phyloP scores from a whole-genome alignment of 345 rosid species.

The Mallotus nudiflorus region DNA sequence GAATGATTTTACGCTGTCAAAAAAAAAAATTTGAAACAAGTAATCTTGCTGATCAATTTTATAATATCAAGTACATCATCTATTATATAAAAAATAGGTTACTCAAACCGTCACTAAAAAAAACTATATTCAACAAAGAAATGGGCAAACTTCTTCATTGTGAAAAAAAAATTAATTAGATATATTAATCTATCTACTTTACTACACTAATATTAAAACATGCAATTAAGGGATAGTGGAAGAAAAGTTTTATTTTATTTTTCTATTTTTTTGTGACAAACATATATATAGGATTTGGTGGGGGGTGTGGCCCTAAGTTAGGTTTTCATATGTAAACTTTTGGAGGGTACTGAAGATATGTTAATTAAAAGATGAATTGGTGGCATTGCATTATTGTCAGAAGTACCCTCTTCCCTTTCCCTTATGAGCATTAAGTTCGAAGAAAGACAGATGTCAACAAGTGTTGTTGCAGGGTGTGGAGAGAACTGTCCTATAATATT shows the following conservation, averaged over 20 bases:
- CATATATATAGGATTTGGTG: not conserved
- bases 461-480: not conserved
- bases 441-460: not conserved
- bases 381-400: not conserved
- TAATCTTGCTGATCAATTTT: too few relatives aligned
- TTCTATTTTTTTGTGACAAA: too few relatives aligned
- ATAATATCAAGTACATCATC: too few relatives aligned
- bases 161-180: too few relatives aligned
- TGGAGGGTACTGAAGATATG: not conserved
- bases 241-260: too few relatives aligned
- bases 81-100: too few relatives aligned
- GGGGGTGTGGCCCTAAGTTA: conserved; percentile 12
- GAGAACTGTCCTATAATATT: not conserved
- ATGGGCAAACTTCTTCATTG: too few relatives aligned
- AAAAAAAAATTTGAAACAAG: too few relatives aligned
- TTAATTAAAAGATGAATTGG: not conserved
- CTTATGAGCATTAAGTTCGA: not conserved
- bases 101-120: too few relatives aligned
- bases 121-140: too few relatives aligned
- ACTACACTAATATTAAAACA: not conserved
- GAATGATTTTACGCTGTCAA: too few relatives aligned
- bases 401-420: not conserved
- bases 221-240: not conserved
- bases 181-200: too few relatives aligned
- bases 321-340: not conserved